These are phyloP conservation scores for Voacanga thouarsii DNA, from an alignment of 257 asterid genomes.

Conservation along the genomic window DNA sequence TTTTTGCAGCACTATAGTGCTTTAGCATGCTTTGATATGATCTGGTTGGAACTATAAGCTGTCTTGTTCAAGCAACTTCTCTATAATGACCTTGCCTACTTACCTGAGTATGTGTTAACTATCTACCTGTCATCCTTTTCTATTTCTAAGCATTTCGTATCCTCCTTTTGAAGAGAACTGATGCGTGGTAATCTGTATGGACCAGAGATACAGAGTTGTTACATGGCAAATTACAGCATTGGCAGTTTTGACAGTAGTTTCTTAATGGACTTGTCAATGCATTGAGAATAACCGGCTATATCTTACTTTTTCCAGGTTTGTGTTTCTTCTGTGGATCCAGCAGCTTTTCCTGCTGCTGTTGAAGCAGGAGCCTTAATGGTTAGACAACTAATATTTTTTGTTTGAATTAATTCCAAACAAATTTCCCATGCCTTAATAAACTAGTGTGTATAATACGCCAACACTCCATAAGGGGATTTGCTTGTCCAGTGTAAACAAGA, in stretches of 20 bases:
- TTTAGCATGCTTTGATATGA: too few relatives aligned
- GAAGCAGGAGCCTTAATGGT: constrained; percentile 97
- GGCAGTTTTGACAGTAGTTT: background rate
- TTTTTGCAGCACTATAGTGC: too few relatives aligned
- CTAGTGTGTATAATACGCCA: too few relatives aligned
- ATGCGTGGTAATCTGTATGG: background rate
- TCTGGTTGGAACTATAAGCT: too few relatives aligned
- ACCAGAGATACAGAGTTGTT: background rate
- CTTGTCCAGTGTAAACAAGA: background rate
- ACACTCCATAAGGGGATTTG: background rate
- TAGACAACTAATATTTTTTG: background rate
- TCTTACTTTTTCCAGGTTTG: constrained; percentile 52
- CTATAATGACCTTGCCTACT: too few relatives aligned
- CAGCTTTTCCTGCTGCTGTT: constrained; percentile 74
- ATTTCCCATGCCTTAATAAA: background rate
- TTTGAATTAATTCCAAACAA: background rate
- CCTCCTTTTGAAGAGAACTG: background rate
- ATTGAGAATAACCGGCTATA: background rate
- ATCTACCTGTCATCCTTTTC: background rate
- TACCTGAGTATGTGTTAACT: background rate
- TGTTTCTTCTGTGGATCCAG: constrained; percentile 85
- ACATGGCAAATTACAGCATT: background rate
- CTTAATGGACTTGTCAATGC: background rate
- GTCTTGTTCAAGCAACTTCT: too few relatives aligned
- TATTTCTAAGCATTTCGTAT: background rate